phyloP scores from a whole-genome alignment of 495 filamentous ascomycete species.

The Tuber indicum region DNA sequence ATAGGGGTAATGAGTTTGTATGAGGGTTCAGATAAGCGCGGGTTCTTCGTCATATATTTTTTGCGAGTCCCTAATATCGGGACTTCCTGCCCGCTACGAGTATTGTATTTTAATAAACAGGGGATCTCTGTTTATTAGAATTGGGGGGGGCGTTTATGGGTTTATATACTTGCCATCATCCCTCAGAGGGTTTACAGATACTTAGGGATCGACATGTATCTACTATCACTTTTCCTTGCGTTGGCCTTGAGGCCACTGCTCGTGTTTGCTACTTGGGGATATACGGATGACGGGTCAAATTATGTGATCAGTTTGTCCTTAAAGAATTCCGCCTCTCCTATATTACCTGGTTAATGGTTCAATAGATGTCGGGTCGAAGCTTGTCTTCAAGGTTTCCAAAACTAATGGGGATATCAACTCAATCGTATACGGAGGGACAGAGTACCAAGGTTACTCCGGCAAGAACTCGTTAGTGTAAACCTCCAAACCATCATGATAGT shows the following conservation, averaged over 20 bases:
- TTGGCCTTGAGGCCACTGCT: conserved; percentile 23
- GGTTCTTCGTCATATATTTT: too few relatives aligned
- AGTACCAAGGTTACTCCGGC: conserved; percentile 23
- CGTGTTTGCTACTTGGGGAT: conserved; percentile 26
- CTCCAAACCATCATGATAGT: neutral
- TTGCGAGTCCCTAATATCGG: too few relatives aligned
- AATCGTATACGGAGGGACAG: conserved; percentile 22
- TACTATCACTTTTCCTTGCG: conserved; percentile 13
- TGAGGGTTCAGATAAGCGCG: too few relatives aligned
- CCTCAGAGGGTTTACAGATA: neutral
- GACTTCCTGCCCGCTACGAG: too few relatives aligned
- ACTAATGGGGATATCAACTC: conserved; percentile 31
- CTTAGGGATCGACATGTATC: conserved; percentile 7
- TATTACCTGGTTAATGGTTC: neutral
- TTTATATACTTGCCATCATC: neutral
- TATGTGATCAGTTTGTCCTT: conserved; percentile 18
- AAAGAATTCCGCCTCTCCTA: neutral
- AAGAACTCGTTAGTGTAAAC: conserved; percentile 17
- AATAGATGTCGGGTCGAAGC: conserved; percentile 16
- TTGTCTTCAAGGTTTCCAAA: conserved; percentile 28
- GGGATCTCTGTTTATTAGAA: neutral
- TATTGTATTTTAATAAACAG: neutral
- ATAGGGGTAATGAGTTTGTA: too few relatives aligned
- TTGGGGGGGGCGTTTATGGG: neutral
- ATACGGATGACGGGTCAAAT: conserved; percentile 19